Evolutionary conservation across 2,329 filamentous ascomycete species (phyloP).

Genomic region (Atkinsonella texensis): DNA sequence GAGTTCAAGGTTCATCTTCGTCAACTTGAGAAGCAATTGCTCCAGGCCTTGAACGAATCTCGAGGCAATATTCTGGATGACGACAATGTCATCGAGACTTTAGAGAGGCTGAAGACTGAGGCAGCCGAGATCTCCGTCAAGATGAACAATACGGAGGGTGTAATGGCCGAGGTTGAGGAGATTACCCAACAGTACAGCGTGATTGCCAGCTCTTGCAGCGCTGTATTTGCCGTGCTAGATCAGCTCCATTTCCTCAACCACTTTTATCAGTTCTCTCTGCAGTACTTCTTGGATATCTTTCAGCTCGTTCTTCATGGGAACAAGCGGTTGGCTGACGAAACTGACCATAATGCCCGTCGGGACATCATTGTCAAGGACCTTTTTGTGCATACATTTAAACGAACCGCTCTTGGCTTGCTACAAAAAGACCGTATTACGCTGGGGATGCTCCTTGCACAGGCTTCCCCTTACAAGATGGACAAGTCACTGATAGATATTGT

Average conservation of each 20-base stretch:
- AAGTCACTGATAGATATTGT: slow-evolving; percentile 78
- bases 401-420: slow-evolving; percentile 83
- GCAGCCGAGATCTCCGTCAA: slow-evolving; percentile 92
- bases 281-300: slow-evolving; percentile 98
- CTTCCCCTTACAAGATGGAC: slow-evolving; percentile 93
- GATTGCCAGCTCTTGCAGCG: slow-evolving; percentile 89
- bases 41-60: slow-evolving; percentile 94
- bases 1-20: slow-evolving; percentile 98
- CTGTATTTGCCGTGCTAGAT: slow-evolving; percentile 92
- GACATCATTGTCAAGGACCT: slow-evolving; percentile 86
- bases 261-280: slow-evolving; percentile 98
- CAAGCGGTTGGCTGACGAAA: slow-evolving; percentile 56
- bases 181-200: slow-evolving; percentile 92
- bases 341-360: slow-evolving; percentile 65
- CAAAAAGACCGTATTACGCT: slow-evolving; percentile 92
- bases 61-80: slow-evolving; percentile 97
- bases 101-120: slow-evolving; percentile 96
- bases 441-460: slow-evolving; percentile 89
- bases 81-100: slow-evolving; percentile 93
- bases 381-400: slow-evolving; percentile 82
- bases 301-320: slow-evolving; percentile 78
- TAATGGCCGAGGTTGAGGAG: slow-evolving; percentile 95
- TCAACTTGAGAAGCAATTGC: slow-evolving; percentile 82
- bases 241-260: slow-evolving; percentile 97
- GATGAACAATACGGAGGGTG: slow-evolving; percentile 92